Base-by-base conservation (phyloP, 1,284 basidiomycete genomes). In the Termitomyces sp. region DNA sequence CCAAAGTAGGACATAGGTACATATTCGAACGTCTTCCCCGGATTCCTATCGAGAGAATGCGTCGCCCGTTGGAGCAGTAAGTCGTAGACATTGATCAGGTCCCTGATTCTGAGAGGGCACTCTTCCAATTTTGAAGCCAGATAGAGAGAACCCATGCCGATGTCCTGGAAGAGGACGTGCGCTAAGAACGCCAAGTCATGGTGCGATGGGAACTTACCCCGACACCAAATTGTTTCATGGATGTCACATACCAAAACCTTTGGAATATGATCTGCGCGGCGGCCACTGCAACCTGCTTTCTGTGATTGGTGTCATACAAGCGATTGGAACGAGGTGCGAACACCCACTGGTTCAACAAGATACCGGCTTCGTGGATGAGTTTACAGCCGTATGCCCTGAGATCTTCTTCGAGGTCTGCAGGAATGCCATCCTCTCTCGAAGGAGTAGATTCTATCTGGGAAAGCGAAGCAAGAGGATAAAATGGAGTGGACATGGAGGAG, bases 181-280 rank as follows among this genome's bases (percentile, higher is more conserved):
- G 9, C 51, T 48, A 53, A 40, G 15, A 53, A 21, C 21, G 4
- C 17, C 24, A 49, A 55, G 17, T 26, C 28, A 44, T 33, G 44
- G 42, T 47, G 12, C 24, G 38, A 53, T 57, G 30, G 28, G 41
- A 26, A 77, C 84, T 70, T 64, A 96, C 94, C 61, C 86, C 88
- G 56, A 97, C 86, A 26, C 92, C 86, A 68, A 96, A 99, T 57
- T 94, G 89, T 65, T 89, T 88, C 84, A 99, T 85, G 3, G 94
- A 97, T 4, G 90, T 88, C 15, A 97, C 92, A 73, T 86, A 98
- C 90, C 89, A 99, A 77, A 99, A 99, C 30, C 96, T 80, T 61
- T 99, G 96, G 68, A 96, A 96, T 3, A 99, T 73, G 39, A 98
- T 93, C 68, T 98, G 95, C 0, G 97, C 97, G 0, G 94, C 93